phyloP scores from a whole-genome alignment of 139 green algal species.

The Chlamydomonas sphaeroides region DNA sequence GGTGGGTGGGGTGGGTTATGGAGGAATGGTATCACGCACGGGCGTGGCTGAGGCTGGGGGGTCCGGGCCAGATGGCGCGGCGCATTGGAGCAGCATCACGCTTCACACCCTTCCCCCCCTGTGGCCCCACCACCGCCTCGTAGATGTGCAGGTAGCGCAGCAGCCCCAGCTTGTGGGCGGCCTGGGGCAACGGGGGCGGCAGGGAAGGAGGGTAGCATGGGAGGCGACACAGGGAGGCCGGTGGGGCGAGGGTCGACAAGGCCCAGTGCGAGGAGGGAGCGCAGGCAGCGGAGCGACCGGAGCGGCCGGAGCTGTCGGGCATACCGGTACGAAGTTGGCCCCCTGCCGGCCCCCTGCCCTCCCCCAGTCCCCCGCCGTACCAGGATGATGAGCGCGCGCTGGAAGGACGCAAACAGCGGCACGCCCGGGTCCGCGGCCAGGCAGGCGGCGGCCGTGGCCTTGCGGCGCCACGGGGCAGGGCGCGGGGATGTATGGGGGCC shows the following conservation, averaged over 20 bases:
- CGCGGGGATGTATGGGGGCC: no score
- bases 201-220: not conserved
- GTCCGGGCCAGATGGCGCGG: no score
- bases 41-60: no score
- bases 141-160: conserved; percentile 23
- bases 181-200: not conserved
- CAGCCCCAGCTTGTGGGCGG: conserved; percentile 21
- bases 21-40: no score
- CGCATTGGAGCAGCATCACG: no score
- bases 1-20: no score
- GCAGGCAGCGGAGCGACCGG: not conserved
- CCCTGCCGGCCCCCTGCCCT: not conserved
- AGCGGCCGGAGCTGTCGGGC: no score
- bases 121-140: not conserved
- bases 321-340: not conserved
- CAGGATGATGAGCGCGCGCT: conserved; percentile 26
- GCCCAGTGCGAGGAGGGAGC: not conserved
- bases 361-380: not conserved
- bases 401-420: conserved; percentile 32
- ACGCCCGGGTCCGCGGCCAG: conserved; percentile 1
- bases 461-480: no score
- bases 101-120: no score
- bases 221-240: not conserved
- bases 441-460: conserved; percentile 13
- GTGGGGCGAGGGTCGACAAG: not conserved